Conservation (phyloP, 441 rosid species). For the Raphanus hybrid region DNA sequence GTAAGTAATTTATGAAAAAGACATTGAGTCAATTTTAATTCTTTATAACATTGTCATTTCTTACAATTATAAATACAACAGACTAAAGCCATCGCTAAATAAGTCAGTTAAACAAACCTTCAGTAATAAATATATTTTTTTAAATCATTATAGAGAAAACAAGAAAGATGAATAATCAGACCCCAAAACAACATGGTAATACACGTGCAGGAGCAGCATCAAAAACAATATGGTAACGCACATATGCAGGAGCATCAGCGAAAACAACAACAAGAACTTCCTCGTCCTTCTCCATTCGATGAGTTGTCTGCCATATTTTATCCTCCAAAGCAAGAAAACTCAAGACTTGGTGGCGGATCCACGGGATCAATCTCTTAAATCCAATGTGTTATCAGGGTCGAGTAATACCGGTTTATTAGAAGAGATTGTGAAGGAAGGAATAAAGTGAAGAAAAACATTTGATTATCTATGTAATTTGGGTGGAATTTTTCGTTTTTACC, state of each 20-base stretch:
- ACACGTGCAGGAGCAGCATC: not conserved
- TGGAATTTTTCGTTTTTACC: no score
- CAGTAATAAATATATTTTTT: no score
- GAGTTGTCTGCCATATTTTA: slow-evolving; percentile 13
- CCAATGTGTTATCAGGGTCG: not conserved
- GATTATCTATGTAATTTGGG: no score
- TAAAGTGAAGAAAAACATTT: no score
- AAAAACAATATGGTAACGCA: not conserved
- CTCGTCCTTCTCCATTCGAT: slow-evolving; percentile 19
- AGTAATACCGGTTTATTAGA: not conserved
- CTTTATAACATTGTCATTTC: not conserved
- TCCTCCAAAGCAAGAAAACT: slow-evolving; percentile 8
- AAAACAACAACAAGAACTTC: slow-evolving; percentile 24
- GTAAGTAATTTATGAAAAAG: no score
- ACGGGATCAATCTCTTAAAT: not conserved
- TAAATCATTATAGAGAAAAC: not conserved
- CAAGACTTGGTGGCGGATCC: no score
- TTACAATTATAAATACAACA: not conserved
- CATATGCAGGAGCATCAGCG: not conserved
- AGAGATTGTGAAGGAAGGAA: slow-evolving; percentile 1
- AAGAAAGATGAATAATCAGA: not conserved
- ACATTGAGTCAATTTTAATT: no score
- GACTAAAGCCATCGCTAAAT: not conserved
- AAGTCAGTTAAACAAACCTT: not conserved
- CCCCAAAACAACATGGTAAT: not conserved